Evolutionary conservation across 140 eudicot genomes (phyloP), one percentile per base, ranked within the genome.

Genomic region (Senecio squalidus): DNA sequence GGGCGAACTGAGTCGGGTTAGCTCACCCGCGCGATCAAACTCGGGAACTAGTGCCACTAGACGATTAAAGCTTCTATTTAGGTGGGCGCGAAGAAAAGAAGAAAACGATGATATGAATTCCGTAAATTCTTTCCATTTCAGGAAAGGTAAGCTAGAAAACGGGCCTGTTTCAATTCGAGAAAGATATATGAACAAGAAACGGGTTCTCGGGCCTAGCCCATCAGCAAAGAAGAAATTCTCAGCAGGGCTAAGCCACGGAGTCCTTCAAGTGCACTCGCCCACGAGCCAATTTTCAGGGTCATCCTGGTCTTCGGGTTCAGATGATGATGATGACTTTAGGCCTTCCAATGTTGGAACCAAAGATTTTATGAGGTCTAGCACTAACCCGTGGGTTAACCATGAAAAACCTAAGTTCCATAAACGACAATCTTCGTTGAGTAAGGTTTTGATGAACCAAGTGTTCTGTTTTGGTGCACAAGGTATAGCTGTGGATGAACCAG

Each of bases 401-500:
- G 73, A 69, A 10, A 78, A 71, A 29, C 28, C 75, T 1, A 71
- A 73, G 67, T 49, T 75, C 16, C 73, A 60, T 41, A 76, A 48
- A 22, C 60, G 80, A 31, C 76, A 70, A 5, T 61, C 58, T 14
- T 83, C 94, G 0, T 83, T 82, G 62, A 85, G 78, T 61, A 64
- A 68, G 73, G 75, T 64, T 18, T 45, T 70, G 79, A 81, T 92
- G 93, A 87, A 92, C 48, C 79, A 75, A 41, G 91, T 74, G 64
- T 82, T 87, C 45, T 92, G 98, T 52, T 83, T 83, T 43, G 97
- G 97, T 11, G 83, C 86, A 46, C 87, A 80, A 39, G 84, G 97
- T 24, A 55, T 85, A 34, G 81, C 86, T 2, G 74, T 40, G 5
- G 88, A 84, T 9, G 79, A 79, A 29, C 60, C 92, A 0, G 76